Evolutionary conservation across 176 grass and related monocot species (phyloP).

Genomic region (Ananas comosus): DNA sequence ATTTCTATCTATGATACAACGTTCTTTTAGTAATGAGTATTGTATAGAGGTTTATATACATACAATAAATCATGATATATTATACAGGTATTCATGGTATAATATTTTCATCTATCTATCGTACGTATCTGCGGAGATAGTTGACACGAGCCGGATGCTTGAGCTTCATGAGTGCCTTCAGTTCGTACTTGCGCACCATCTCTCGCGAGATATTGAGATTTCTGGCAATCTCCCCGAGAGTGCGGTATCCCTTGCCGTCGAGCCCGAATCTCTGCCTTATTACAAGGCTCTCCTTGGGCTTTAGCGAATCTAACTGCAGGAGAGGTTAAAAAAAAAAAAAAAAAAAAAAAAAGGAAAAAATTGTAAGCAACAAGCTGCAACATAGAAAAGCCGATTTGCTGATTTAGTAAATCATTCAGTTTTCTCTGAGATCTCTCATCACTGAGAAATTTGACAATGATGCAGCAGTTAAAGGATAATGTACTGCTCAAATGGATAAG

Average conservation of each 20-base stretch:
- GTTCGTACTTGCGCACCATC: conserved; percentile 87
- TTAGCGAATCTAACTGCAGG: conserved; percentile 79
- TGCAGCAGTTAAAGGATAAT: too few species aligned
- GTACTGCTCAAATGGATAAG: background rate
- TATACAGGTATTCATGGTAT: background rate
- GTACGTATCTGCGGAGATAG: conserved; percentile 74
- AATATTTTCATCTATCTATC: conserved; percentile 10
- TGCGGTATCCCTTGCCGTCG: conserved; percentile 66
- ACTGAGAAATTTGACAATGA: too few species aligned
- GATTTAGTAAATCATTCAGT: background rate
- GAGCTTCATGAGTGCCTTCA: conserved; percentile 97
- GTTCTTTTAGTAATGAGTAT: background rate
- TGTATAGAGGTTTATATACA: background rate
- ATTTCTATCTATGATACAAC: conserved; percentile 7
- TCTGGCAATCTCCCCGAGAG: conserved; percentile 62
- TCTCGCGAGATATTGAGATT: conserved; percentile 84
- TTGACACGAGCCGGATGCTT: conserved; percentile 78
- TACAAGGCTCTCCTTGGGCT: conserved; percentile 88
- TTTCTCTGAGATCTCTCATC: too few species aligned
- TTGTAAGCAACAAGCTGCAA: background rate
- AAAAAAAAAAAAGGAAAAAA: background rate
- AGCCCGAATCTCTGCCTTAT: conserved; percentile 82
- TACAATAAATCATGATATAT: background rate
- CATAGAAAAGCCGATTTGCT: background rate
- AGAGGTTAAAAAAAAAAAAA: background rate